These are phyloP conservation scores for Hydnomerulius pinastri DNA, from an alignment of 768 basidiomycete genomes.

Conservation along the genomic window DNA sequence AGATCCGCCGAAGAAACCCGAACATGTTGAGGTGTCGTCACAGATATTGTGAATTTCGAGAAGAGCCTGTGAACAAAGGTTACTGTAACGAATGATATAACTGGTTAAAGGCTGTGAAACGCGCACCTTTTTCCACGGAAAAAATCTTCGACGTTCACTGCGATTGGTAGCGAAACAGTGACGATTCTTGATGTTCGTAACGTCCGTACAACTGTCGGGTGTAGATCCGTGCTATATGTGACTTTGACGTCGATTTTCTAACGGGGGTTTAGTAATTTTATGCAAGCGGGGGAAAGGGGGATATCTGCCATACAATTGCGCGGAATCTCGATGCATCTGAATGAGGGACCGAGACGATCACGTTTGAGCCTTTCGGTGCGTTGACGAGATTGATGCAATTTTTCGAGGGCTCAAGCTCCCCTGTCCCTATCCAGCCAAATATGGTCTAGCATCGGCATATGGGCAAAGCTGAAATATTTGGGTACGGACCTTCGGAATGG, in stretches of 20 bases:
- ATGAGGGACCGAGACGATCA: slow-evolving; percentile 64
- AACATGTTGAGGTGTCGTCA: slow-evolving; percentile 77
- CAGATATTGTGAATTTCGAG: slow-evolving; percentile 88
- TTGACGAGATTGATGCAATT: slow-evolving; percentile 50
- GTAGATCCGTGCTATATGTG: slow-evolving; percentile 62
- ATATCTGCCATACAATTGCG: slow-evolving; percentile 51
- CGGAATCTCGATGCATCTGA: slow-evolving; percentile 62
- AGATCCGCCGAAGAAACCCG: slow-evolving; percentile 67
- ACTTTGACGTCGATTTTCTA: slow-evolving; percentile 72
- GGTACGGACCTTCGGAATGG: slow-evolving; percentile 34
- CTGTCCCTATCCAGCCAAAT: slow-evolving; percentile 17
- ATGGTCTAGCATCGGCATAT: neutral
- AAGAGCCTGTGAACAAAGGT: slow-evolving; percentile 59
- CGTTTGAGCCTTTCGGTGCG: slow-evolving; percentile 44
- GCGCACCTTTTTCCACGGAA: slow-evolving; percentile 82
- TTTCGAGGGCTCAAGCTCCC: slow-evolving; percentile 39
- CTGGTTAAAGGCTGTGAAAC: neutral
- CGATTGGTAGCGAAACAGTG: slow-evolving; percentile 74
- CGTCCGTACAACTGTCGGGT: slow-evolving; percentile 54
- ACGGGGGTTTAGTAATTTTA: slow-evolving; percentile 1
- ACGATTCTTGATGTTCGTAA: slow-evolving; percentile 58
- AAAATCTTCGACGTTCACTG: slow-evolving; percentile 95
- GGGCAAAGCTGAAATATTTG: slow-evolving; percentile 11
- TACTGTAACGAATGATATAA: neutral
- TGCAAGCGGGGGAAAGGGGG: neutral